Evolutionary conservation across 2,329 filamentous ascomycete species (phyloP).

Genomic region (Parastagonospora avenae): DNA sequence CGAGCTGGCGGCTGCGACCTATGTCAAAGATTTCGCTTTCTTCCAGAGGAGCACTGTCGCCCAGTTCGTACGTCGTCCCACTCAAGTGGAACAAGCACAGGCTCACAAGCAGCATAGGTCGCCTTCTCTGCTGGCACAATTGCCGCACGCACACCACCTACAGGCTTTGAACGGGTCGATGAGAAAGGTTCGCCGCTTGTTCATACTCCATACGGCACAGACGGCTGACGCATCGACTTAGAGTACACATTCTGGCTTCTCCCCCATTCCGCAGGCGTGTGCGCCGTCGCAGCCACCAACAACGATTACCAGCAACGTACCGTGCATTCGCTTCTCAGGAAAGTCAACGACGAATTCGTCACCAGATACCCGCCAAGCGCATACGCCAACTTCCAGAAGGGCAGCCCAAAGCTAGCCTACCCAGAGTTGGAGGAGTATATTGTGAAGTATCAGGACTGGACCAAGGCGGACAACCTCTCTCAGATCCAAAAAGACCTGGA

Average conservation of each 20-base stretch:
- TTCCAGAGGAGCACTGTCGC: slow-evolving; percentile 65
- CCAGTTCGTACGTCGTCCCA: slow-evolving; percentile 31
- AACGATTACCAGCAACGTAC: slow-evolving; percentile 68
- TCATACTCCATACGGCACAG: no score
- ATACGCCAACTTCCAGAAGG: slow-evolving; percentile 58
- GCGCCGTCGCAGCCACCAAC: slow-evolving; percentile 55
- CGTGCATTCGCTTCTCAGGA: slow-evolving; percentile 84
- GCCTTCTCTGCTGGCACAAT: no score
- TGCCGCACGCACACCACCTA: no score
- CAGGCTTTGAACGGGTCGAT: no score
- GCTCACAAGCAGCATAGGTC: no score
- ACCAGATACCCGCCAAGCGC: slow-evolving; percentile 72
- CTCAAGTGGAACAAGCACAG: no score
- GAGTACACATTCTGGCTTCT: slow-evolving; percentile 66
- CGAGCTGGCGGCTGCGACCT: slow-evolving; percentile 77
- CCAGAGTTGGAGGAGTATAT: slow-evolving; percentile 82
- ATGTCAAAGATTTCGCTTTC: slow-evolving; percentile 77
- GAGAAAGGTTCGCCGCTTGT: slow-evolving; percentile 5
- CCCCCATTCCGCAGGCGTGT: slow-evolving; percentile 52
- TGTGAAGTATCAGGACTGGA: slow-evolving; percentile 80
- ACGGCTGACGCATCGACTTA: slow-evolving; percentile 23
- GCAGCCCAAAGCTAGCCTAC: slow-evolving; percentile 60
- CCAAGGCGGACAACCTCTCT: slow-evolving; percentile 87
- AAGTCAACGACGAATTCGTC: slow-evolving; percentile 87
- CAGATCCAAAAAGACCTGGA: slow-evolving; percentile 97